Conservation (phyloP, 352 stramenopile species). For the Globisporangium megalacanthum region DNA sequence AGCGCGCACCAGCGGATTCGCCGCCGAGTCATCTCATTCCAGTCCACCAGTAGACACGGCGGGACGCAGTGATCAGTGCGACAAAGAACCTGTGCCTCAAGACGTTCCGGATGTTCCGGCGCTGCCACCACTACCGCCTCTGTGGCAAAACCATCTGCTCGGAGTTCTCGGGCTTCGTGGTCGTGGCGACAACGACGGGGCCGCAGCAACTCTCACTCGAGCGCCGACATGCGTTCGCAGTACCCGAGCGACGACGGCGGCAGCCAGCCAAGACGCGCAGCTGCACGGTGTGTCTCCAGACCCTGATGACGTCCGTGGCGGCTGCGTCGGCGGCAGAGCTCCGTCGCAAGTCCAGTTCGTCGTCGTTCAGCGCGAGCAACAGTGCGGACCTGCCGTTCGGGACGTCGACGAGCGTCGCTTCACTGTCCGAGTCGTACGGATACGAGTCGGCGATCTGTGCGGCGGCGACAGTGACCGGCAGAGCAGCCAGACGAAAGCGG, state of each 20-base stretch:
- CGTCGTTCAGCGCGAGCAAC: slow-evolving; percentile 12
- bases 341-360: slow-evolving; percentile 9
- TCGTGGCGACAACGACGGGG: slow-evolving; percentile 3
- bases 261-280: slow-evolving; percentile 22
- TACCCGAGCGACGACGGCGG: slow-evolving; percentile 10
- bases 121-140: slow-evolving; percentile 63
- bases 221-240: slow-evolving; percentile 13
- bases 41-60: background rate
- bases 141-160: slow-evolving; percentile 60
- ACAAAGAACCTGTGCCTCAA: slow-evolving; percentile 21
- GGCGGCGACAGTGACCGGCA: slow-evolving; percentile 10
- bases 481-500: slow-evolving; percentile 14
- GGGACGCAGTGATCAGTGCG: background rate
- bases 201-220: slow-evolving; percentile 12
- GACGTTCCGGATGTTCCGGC: slow-evolving; percentile 56
- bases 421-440: slow-evolving; percentile 6
- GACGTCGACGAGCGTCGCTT: slow-evolving; percentile 10
- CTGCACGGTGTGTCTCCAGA: slow-evolving; percentile 20
- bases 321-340: background rate
- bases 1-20: background rate
- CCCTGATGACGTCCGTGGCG: background rate
- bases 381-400: background rate
- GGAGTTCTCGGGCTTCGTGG: slow-evolving; percentile 56
- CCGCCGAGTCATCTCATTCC: background rate
- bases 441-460: slow-evolving; percentile 13